Evolutionary conservation across 2,329 filamentous ascomycete species (phyloP), one percentile per base, ranked within the genome.

Genomic region (Colletotrichum sp.): DNA sequence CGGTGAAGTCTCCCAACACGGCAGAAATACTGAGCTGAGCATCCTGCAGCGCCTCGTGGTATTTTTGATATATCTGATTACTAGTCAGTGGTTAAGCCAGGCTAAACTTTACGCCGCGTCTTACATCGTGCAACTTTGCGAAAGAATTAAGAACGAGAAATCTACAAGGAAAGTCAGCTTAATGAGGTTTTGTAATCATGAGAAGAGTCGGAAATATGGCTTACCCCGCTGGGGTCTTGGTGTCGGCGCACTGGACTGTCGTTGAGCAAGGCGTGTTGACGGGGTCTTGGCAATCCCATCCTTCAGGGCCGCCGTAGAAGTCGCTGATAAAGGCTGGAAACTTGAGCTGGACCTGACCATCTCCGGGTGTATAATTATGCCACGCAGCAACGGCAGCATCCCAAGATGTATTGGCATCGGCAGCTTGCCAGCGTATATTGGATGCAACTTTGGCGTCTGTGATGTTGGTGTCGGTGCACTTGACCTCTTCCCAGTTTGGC

Each of bases 241-340:
- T 65, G 2, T 18, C 67, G 0, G 58, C 67, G n/a, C 71, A 74
- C 21, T 71, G 32, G 1, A 74, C 43, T 2, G 66, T 71, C 21
- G 71, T 74, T 4, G 71, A 74, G 6, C 71, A 74, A 13, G 71
- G 71, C 1, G 71, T 74, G 3, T 71, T 71, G 0, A 71, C 66
- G 6, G 66, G 57, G 24, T 74, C 67, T n/a, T 71, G 66, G n/a
- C 71, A 74, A 5, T 71, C 13, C 71, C 66, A 71, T 8, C 71
- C 71, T 24, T 74, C 71, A 2, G 71, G 71, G 5, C 71, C 66
- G 32, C 71, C 67, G 32, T 74, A 74, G 15, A 57, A 74, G 16
- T 74, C 67, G 57, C 66, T 74, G n/a, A 71, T 48, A 2, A 74
- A 71, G 7, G 71, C 71, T 1, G 71, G 58, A 2, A 74, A 74